These are phyloP conservation scores for Neonectria punicea DNA, from an alignment of 2,329 filamentous ascomycete species.

Conservation along the genomic window DNA sequence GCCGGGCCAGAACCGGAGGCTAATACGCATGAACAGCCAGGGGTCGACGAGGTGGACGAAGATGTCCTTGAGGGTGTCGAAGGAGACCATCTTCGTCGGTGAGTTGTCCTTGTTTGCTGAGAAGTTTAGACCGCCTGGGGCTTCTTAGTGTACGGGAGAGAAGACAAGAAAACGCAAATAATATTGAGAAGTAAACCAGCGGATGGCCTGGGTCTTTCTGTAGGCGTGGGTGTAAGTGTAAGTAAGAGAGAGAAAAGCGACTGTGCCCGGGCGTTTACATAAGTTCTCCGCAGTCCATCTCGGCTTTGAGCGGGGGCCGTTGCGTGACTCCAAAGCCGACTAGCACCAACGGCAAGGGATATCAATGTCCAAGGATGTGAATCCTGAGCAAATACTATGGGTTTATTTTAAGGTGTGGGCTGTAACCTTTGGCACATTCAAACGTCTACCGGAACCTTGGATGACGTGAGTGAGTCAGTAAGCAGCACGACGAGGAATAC, in stretches of 20 bases:
- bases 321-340: background rate
- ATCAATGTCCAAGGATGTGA: too few species aligned
- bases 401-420: too few species aligned
- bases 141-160: background rate
- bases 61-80: slow-evolving; percentile 39
- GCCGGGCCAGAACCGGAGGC: slow-evolving; percentile 60
- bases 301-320: slow-evolving; percentile 12
- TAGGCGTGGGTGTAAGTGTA: background rate
- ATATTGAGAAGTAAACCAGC: slow-evolving; percentile 2
- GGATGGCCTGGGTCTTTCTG: background rate
- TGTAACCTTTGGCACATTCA: too few species aligned
- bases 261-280: slow-evolving; percentile 4
- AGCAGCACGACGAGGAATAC: background rate
- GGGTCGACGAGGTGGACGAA: slow-evolving; percentile 55
- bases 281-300: background rate
- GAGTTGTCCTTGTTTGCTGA: background rate
- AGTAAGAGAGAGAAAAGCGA: background rate
- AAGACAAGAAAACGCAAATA: slow-evolving; percentile 1
- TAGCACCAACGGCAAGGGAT: background rate
- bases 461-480: background rate
- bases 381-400: too few species aligned
- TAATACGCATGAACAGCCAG: slow-evolving; percentile 63
- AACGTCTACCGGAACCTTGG: background rate
- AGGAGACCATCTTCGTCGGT: slow-evolving; percentile 39
- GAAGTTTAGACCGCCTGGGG: background rate